These are phyloP conservation scores for Calophaca sinica DNA, from an alignment of 306 rosid species.

Conservation along the genomic window DNA sequence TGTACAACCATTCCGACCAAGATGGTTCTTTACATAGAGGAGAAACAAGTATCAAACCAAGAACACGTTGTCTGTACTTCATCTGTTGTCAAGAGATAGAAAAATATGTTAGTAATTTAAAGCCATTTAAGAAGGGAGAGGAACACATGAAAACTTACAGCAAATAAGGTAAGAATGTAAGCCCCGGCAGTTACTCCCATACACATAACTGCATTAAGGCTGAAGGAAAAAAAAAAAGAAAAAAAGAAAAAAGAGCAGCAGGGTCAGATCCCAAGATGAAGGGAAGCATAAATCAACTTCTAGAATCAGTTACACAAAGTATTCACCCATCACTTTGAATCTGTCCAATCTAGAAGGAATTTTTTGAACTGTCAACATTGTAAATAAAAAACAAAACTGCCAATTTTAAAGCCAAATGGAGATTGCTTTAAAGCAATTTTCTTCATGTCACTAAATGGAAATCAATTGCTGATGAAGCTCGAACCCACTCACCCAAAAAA, in stretches of 20 bases:
- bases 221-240: too few species aligned
- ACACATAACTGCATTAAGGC: constrained; percentile 93
- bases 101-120: constrained; percentile 17
- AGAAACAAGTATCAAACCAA: constrained; percentile 93
- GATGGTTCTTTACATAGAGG: constrained; percentile 89
- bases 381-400: constrained; percentile 12
- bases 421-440: constrained; percentile 6
- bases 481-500: constrained; percentile 77
- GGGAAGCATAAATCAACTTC: constrained; percentile 26
- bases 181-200: constrained; percentile 99
- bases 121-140: constrained; percentile 15
- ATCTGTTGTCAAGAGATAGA: constrained; percentile 66
- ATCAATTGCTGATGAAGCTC: constrained; percentile 28
- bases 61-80: constrained; percentile 81
- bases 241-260: constrained; percentile 34
- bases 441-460: constrained; percentile 28
- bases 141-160: constrained; percentile 65
- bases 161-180: constrained; percentile 84
- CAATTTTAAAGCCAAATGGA: constrained; percentile 22
- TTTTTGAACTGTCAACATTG: constrained; percentile 14
- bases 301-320: constrained; percentile 24
- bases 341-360: constrained; percentile 32
- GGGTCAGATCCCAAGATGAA: constrained; percentile 45
- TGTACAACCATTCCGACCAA: constrained; percentile 96
- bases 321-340: constrained; percentile 39